Evolutionary conservation across 768 basidiomycete genomes (phyloP).

Genomic region (Mycena epipterygia): DNA sequence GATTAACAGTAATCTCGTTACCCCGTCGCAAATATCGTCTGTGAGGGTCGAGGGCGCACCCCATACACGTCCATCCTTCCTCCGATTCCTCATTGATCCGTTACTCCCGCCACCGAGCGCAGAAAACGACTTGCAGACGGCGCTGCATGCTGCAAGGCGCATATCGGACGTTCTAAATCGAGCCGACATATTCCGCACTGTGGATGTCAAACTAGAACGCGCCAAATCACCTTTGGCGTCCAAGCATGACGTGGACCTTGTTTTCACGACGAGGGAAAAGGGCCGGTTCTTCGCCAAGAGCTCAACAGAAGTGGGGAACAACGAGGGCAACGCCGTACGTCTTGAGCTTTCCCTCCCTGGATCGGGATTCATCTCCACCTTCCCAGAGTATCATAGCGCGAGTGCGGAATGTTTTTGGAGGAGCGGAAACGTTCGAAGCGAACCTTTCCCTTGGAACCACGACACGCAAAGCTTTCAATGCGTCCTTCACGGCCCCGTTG

Average conservation of each 20-base stretch:
- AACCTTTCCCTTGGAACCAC: conserved; percentile 89
- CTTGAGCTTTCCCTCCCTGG: neutral
- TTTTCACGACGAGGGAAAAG: conserved; percentile 83
- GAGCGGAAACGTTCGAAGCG: conserved; percentile 90
- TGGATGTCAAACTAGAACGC: conserved; percentile 75
- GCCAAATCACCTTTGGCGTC: conserved; percentile 67
- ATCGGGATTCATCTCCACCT: no score
- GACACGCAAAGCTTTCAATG: conserved; percentile 87
- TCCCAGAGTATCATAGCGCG: conserved; percentile 80
- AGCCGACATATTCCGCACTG: conserved; percentile 82
- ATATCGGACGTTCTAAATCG: conserved; percentile 76
- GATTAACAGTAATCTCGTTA: conserved; percentile 77
- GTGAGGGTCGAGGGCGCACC: conserved; percentile 87
- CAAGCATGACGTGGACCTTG: conserved; percentile 79
- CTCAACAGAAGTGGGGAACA: conserved; percentile 92
- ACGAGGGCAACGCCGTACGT: conserved; percentile 93
- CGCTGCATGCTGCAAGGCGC: conserved; percentile 77
- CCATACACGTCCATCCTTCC: conserved; percentile 83
- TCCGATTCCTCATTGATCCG: conserved; percentile 83
- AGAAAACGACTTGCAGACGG: conserved; percentile 66
- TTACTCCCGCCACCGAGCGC: conserved; percentile 50
- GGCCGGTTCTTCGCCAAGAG: conserved; percentile 84
- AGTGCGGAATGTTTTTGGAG: conserved; percentile 90
- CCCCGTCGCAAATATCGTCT: conserved; percentile 76
- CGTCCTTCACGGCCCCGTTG: conserved; percentile 73